Evolutionary conservation across 129 eudicot genomes (phyloP).

Genomic region (Centella asiatica): DNA sequence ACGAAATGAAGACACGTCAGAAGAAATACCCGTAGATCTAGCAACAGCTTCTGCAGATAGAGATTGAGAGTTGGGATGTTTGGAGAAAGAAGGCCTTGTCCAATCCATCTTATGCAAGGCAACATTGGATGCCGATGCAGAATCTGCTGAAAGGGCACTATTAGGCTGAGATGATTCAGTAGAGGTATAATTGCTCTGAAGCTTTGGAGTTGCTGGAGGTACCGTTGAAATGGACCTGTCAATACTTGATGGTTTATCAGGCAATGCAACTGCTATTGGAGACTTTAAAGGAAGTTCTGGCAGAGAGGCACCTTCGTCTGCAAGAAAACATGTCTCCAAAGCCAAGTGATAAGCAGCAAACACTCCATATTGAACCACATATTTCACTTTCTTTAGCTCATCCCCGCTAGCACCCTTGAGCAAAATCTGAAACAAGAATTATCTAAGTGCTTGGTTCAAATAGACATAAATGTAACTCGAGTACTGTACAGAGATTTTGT

Average conservation of each 20-base stretch:
- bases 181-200: slow-evolving; percentile 11
- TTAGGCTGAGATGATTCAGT: slow-evolving; percentile 6
- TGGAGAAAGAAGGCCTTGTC: slow-evolving; percentile 4
- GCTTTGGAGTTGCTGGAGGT: slow-evolving; percentile 21
- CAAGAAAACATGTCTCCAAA: slow-evolving; percentile 61
- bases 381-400: slow-evolving; percentile 55
- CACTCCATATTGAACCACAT: slow-evolving; percentile 44
- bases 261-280: slow-evolving; percentile 48
- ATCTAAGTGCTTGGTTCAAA: background rate
- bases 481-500: too few species aligned
- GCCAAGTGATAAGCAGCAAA: slow-evolving; percentile 73
- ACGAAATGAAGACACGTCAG: slow-evolving; percentile 12
- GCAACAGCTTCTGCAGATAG: slow-evolving; percentile 1
- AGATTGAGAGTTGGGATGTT: slow-evolving; percentile 3
- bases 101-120: slow-evolving; percentile 9
- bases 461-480: background rate
- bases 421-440: slow-evolving; percentile 31
- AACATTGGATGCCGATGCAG: slow-evolving; percentile 12
- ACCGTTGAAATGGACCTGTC: slow-evolving; percentile 44
- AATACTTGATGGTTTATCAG: slow-evolving; percentile 39
- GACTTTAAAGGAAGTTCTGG: slow-evolving; percentile 44
- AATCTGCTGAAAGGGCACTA: slow-evolving; percentile 8
- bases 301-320: slow-evolving; percentile 64
- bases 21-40: background rate
- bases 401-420: slow-evolving; percentile 55